Evolutionary conservation across 2,329 filamentous ascomycete genomes (phyloP), one percentile per base, ranked within the genome.

Genomic region (Hypoxylon sp.): DNA sequence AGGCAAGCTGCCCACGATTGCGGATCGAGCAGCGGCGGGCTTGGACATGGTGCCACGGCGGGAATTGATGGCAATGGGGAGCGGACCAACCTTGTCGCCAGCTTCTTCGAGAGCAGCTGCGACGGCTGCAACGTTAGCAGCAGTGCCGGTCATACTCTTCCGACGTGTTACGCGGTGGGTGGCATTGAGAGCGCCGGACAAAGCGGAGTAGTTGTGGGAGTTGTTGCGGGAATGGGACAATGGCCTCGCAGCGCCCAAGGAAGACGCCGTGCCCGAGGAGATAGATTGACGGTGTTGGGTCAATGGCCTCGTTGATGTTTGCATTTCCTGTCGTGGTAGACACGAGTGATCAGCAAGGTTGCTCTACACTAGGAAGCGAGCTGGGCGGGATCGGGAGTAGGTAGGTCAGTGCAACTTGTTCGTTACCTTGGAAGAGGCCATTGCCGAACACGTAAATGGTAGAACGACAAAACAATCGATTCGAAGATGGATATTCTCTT

Each of bases 121-220:
- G 67, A 95, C 82, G 56, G 91, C 92, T 16, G 91, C 90, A 46
- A 91, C 88, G 79, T 91, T 94, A 78, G 87, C 85, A 49, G 85
- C 86, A 48, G 90, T 87, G 69, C 89, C 91, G 65, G 92, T 93
- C 76, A 97, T 93, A 80, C 94, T 97, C 87, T 98, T 98, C 74
- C 96, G 89, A 75, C 95, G 92, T 73, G 92, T 93, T 71, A 98
- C 89, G 72, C 96, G 92, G 79, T 97, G 92, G 78, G 88, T 90
- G 72, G 89, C 82, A 82, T 94, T 95, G 75, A 94, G 87, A 62
- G 91, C 88, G 72, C 89, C 88, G 64, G 91, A 86, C 59, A 94
- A 91, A 72, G 93, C 84, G 62, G 93, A 95, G 79, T 96, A 91
- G 51, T 92, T 92, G 82, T 93, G 92, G 72, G 88, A 88, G 79